Evolutionary conservation across 257 asterid species (phyloP), one percentile per base, ranked within the genome.

Genomic region (Lavandula angustifolia): DNA sequence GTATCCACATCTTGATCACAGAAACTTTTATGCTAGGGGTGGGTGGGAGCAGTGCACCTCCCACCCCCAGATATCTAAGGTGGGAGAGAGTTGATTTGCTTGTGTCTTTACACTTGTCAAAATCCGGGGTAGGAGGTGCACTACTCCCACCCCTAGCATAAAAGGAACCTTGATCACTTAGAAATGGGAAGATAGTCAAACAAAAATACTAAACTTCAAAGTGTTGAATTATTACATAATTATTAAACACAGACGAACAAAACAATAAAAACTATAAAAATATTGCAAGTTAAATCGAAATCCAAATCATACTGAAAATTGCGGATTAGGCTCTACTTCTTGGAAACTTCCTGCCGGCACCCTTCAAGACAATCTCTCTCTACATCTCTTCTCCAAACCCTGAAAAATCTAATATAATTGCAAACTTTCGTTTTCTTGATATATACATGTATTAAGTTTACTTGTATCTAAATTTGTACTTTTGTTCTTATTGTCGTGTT

Each of bases 261-360:
- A 16, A 57, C 63, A 9, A 37, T 33, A 18, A 11, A 22, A 60
- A 11, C 4, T 41, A 41, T 14, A 0, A 58, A 66, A 73, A 59
- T 69, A 75, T 52, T 68, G 53, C 13, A 18, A 64, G 44, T 18
- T 66, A 41, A 71, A 68, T 69, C 65, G 74, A 73, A 68, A 68
- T 60, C 62, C 76, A 71, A 67, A 68, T 55, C 35, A 44, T 46
- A 59, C 12, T 73, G 55, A 59, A 32, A 69, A 64, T 33, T 14
- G 60, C 69, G 38, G 64, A 40, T 51, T 13, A 52, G 64, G 34
- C 42, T 79, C 81, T 73, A 10, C 60, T 88, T 88, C 96, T 51
- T 52, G 54, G 94, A 84, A 88, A 73, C 85, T 85, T 88, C 96
- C 74, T 67, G 69, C 82, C 62, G 78, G 77, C 70, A 64, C 54